Base-by-base conservation (phyloP, 306 rosid species). In the Cucumis hystrix region DNA sequence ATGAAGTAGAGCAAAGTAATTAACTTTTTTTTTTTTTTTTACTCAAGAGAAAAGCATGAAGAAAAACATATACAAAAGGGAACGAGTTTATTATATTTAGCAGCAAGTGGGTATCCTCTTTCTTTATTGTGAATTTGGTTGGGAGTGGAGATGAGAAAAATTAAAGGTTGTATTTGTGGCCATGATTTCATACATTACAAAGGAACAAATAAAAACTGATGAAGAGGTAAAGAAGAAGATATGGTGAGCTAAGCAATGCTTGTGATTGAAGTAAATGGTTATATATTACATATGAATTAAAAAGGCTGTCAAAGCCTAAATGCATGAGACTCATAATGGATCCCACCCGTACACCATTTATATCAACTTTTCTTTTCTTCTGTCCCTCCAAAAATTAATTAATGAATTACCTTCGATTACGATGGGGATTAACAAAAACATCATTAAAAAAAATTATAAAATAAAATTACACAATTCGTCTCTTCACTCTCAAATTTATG, bases 221-320 rank as follows among this genome's bases (percentile, higher is more conserved):
- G 49, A 43, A 43, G 12, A 43, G 12, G 12, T 43, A 43, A 9
- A 43, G 13, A 45, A 67, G 7, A 33, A 13, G 56, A 41, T 18
- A 41, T 18, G 10, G 47, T 14, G 17, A 67, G 20, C 16, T 40
- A 16, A 17, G 74, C 49, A 43, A 67, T 67, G 74, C 74, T 67
- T 67, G 74, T 67, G 74, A 67, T 67, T 67, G 74, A 67, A 67
- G 74, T 67, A 67, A 67, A 67, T 67, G 37, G 37, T 33, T 33
- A 33, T 4, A 33, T 33, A 4, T 8, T 41, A 8, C 33, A 68
- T 20, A 45, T 21, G 35, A 41, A 0, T 23, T 23, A 23, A 43
- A n/a, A 43, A n/a, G 51, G 33, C 58, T 69, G 58, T 58, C 21
- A 21, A 23, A 45, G 20, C 56, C 13, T 43, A 37, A 69, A 69